A percentile compares a stretch with the other conserved stretches of the same genome.
Conservation (phyloP, 306 rosid species). For the Cucurbita maxima region DNA sequence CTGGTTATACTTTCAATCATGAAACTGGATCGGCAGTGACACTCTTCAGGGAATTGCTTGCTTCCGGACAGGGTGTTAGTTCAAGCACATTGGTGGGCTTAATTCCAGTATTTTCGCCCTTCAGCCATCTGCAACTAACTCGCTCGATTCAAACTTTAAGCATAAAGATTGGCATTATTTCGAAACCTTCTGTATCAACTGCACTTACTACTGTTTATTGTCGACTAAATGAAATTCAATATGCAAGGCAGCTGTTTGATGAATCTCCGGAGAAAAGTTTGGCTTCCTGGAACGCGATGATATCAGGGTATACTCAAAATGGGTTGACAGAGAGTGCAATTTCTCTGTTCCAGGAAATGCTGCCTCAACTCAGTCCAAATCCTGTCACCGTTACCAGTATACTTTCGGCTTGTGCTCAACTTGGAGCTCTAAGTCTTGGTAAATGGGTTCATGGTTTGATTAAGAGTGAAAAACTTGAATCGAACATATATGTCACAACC, state of each 20-base stretch:
- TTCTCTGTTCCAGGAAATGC: conserved; percentile 74
- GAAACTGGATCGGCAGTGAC: conserved; percentile 40
- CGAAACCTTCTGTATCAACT: conserved; percentile 56
- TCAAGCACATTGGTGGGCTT: conserved; percentile 77
- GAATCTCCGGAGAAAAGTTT: conserved; percentile 61
- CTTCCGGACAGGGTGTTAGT: conserved; percentile 35
- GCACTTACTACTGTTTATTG: conserved; percentile 57
- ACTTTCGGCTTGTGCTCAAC: conserved; percentile 95
- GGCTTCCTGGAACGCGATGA: conserved; percentile 92
- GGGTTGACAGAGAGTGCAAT: conserved; percentile 71
- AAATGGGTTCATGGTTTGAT: conserved; percentile 73
- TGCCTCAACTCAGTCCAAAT: conserved; percentile 48
- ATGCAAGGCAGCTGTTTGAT: conserved; percentile 62
- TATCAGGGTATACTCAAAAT: conserved; percentile 79
- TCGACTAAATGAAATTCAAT: conserved; percentile 56
- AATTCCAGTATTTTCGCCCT: conserved; percentile 71
- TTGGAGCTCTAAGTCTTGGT: conserved; percentile 73
- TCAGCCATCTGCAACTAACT: conserved; percentile 48
- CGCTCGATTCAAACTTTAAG: conserved; percentile 51
- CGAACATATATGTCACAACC: conserved; percentile 58
- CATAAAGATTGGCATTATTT: conserved; percentile 43
- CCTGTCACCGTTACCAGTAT: conserved; percentile 62
- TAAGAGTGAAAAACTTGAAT: conserved; percentile 52
- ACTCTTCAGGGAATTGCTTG: conserved; percentile 51
- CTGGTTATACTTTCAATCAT: conserved; percentile 56